A percentile compares a stretch with the other conserved stretches of the same genome.
phyloP scores from a whole-genome alignment of 2,329 filamentous ascomycete species.

The Microascus cirrosus region DNA sequence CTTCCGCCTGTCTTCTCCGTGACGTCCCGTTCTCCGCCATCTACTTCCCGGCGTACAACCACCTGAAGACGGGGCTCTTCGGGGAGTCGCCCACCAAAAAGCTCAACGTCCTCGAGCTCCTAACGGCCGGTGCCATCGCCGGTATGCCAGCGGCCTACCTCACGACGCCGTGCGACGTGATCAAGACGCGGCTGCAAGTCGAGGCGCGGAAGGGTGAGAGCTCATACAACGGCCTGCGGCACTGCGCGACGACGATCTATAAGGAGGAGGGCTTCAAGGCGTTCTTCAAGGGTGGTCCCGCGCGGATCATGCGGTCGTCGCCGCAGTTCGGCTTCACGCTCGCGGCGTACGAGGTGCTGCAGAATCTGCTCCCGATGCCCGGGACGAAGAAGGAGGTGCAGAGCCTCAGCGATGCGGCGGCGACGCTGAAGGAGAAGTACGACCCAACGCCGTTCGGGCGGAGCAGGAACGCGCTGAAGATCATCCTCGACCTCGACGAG shows the following conservation, averaged over 20 bases:
- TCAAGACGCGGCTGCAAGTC: slow-evolving; percentile 97
- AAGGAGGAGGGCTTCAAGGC: slow-evolving; percentile 88
- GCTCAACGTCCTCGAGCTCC: slow-evolving; percentile 79
- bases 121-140: slow-evolving; percentile 88
- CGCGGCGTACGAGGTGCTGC: slow-evolving; percentile 86
- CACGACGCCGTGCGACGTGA: slow-evolving; percentile 95
- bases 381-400: slow-evolving; percentile 45
- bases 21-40: slow-evolving; percentile 98
- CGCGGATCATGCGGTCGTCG: slow-evolving; percentile 86
- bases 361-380: slow-evolving; percentile 64
- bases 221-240: slow-evolving; percentile 74
- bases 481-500: slow-evolving; percentile 87
- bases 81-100: slow-evolving; percentile 81
- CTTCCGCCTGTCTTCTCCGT: slow-evolving; percentile 83
- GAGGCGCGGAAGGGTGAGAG: slow-evolving; percentile 94
- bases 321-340: slow-evolving; percentile 98
- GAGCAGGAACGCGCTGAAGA: slow-evolving; percentile 86
- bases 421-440: slow-evolving; percentile 47
- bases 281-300: slow-evolving; percentile 97
- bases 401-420: slow-evolving; percentile 46
- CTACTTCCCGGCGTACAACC: slow-evolving; percentile 95
- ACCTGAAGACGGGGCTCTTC: slow-evolving; percentile 88
- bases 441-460: slow-evolving; percentile 36
- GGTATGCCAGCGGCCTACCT: slow-evolving; percentile 89
- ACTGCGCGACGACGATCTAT: slow-evolving; percentile 74